A percentile compares a stretch with the other conserved stretches of the same genome.
Conservation (phyloP, 176 grass and related monocot species). For the Ananas comosus region DNA sequence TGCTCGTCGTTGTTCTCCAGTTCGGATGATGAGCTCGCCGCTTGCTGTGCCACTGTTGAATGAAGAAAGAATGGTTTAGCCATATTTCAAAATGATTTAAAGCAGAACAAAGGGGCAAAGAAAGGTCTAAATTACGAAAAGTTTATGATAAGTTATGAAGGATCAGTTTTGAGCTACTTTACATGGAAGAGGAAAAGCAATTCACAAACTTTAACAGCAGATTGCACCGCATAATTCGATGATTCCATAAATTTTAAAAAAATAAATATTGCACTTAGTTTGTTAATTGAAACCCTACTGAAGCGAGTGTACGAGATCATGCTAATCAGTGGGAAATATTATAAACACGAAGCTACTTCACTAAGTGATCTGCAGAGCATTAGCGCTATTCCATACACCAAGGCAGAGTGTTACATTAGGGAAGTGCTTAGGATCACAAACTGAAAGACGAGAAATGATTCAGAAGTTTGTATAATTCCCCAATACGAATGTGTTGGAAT, state of each 20-base stretch:
- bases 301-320: background rate
- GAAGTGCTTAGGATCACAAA: background rate
- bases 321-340: background rate
- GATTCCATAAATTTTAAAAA: too few species aligned
- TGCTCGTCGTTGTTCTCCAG: constrained; percentile 84
- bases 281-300: background rate
- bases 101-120: background rate
- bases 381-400: background rate
- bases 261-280: background rate
- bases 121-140: background rate
- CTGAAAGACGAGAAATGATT: background rate
- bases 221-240: background rate
- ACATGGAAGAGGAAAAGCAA: background rate
- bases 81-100: background rate
- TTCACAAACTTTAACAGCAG: background rate
- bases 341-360: background rate
- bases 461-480: background rate
- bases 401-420: background rate
- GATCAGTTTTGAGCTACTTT: background rate
- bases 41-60: constrained; percentile 55
- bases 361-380: background rate
- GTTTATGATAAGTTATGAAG: background rate
- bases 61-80: constrained; percentile 26
- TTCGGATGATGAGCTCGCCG: constrained; percentile 64
- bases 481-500: background rate